phyloP scores from a whole-genome alignment of 805 yeast species.

The Schwanniomyces polymorphus region DNA sequence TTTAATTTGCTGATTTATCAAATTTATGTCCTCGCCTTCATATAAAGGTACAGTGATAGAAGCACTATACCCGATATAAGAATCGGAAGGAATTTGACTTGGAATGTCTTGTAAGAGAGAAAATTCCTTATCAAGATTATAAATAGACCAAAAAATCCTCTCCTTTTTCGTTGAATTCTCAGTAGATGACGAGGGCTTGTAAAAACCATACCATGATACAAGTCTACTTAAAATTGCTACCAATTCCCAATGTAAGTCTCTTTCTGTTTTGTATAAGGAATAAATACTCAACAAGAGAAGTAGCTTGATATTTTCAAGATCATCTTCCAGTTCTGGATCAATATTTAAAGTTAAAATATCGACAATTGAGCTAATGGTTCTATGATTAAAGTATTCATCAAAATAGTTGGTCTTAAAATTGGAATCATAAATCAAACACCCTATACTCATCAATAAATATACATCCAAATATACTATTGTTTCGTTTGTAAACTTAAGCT shows the following conservation, averaged over 20 bases:
- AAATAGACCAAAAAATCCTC: conserved; percentile 36
- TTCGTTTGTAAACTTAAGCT: conserved; percentile 32
- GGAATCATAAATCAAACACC: conserved; percentile 36
- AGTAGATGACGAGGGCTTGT: conserved; percentile 6
- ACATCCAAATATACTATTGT: conserved; percentile 37
- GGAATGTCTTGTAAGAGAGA: conserved; percentile 34
- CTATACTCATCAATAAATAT: conserved; percentile 38
- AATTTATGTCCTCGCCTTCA: conserved; percentile 21
- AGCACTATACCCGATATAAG: conserved; percentile 15
- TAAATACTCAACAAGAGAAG: conserved; percentile 33
- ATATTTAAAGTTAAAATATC: conserved; percentile 31
- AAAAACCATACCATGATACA: conserved; percentile 20
- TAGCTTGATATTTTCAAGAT: conserved; percentile 25
- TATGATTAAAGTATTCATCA: conserved; percentile 29
- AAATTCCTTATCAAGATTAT: conserved; percentile 39
- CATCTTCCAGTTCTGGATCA: conserved; percentile 18
- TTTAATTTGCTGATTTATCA: conserved; percentile 20
- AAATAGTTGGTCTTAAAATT: conserved; percentile 20
- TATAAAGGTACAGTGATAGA: conserved; percentile 14
- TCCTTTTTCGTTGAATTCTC: conserved; percentile 4
- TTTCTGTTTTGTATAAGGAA: conserved; percentile 27
- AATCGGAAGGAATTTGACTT: conserved; percentile 30
- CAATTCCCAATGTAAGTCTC: conserved; percentile 31
- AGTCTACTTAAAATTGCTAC: conserved; percentile 34
- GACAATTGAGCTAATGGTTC: conserved; percentile 29